Evolutionary conservation across 202 grass and related monocot genomes (phyloP), one percentile per base, ranked within the genome.

Genomic region (Digitaria exilis): DNA sequence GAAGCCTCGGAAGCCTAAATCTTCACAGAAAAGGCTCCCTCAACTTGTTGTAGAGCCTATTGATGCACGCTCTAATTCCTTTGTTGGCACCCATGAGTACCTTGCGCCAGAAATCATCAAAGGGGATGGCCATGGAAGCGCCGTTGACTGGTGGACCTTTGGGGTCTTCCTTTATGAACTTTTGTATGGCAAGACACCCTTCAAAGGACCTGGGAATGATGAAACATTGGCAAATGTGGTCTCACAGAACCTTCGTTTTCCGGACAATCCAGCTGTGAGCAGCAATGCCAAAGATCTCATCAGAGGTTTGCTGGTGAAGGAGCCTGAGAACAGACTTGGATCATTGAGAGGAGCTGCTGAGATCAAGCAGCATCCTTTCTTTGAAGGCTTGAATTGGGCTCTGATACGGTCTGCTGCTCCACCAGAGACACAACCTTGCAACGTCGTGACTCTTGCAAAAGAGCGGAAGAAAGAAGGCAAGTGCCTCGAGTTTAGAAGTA

Each of bases 81-180:
- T 97, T 88, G 94, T 97, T 14, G 94, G 94, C 43, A 97, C 94
- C 7, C 94, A 97, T 37, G 94, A 97, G 71, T 97, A 97, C 72
- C 87, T 97, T 6, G 94, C 94, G 17, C 94, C 94, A 32, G 94
- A 96, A 85, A 96, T 96, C 67, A 89, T 96, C 69, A 94, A 88
- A 88, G 94, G 91, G 37, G 94, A 97, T 76, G 94, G 94, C 21
- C 91, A 97, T 60, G 94, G 91, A 60, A 97, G 94, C 35, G 86
- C 91, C 29, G 94, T 97, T 32, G 94, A 97, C 57, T 97, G 94
- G 94, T 97, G 94, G 94, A 97, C 91, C 21, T 93, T 97, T n/a
- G 94, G 94, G 29, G 85, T 94, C 39, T 94, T 97, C 71, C 91
- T 97, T 45, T 97, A 90, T 31, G 94, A 97, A 77, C 83, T 97